Percentiles rank a stretch among this genome's conserved stretches.
phyloP scores from a whole-genome alignment of 805 yeast genomes.

The Metschnikowia borealis region DNA sequence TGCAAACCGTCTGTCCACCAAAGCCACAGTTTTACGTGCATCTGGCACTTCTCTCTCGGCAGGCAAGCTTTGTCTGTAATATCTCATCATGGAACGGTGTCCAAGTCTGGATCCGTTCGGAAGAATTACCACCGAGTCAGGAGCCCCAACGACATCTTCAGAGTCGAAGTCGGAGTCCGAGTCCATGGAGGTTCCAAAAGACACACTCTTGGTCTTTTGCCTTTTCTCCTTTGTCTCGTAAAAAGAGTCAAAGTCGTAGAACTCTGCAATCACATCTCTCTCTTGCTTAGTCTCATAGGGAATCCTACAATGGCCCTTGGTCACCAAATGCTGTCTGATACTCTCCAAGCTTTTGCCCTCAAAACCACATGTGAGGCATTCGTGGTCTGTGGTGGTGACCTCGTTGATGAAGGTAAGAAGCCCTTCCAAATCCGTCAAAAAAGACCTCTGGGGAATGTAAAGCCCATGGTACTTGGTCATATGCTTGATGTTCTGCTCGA shows the following conservation, averaged over 20 bases:
- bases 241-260: conserved; percentile 30
- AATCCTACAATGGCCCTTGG: conserved; percentile 44
- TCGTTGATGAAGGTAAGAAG: conserved; percentile 36
- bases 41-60: conserved; percentile 43
- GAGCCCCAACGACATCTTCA: conserved; percentile 12
- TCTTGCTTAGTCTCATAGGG: conserved; percentile 45
- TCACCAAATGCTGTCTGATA: conserved; percentile 39
- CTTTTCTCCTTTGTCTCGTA: conserved; percentile 16
- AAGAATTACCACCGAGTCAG: conserved; percentile 39
- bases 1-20: conserved; percentile 59
- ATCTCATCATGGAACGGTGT: conserved; percentile 71
- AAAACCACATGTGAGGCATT: conserved; percentile 44
- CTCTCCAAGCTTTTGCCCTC: conserved; percentile 39
- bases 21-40: conserved; percentile 69
- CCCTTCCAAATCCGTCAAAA: conserved; percentile 35
- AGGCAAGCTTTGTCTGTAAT: conserved; percentile 58
- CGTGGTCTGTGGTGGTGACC: conserved; percentile 36
- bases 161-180: conserved; percentile 16
- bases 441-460: conserved; percentile 42
- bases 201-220: conserved; percentile 22
- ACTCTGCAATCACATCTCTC: conserved; percentile 30
- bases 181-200: conserved; percentile 22
- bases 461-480: conserved; percentile 45
- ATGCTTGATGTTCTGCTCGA: conserved; percentile 49
- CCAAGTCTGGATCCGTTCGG: conserved; percentile 80